These are phyloP conservation scores for Nyssa sinensis DNA, from an alignment of 148 eudicot genomes.

Conservation along the genomic window DNA sequence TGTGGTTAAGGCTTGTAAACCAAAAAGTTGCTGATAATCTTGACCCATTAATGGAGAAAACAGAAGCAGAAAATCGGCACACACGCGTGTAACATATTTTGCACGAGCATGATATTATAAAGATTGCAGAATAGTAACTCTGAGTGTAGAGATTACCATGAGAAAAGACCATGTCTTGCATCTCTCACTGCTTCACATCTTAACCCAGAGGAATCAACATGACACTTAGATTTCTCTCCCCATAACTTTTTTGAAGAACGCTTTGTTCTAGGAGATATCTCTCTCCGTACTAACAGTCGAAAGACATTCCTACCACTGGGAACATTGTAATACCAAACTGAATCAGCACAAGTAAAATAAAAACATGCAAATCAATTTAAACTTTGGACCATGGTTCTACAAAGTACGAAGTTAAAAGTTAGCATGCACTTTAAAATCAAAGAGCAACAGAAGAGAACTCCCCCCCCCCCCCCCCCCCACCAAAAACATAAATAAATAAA, in stretches of 20 bases:
- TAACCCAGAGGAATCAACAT: slow-evolving; percentile 30
- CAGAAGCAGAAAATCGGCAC: too few relatives aligned
- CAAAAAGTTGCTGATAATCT: background rate
- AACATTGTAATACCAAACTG: slow-evolving; percentile 14
- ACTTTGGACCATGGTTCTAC: background rate
- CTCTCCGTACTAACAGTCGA: slow-evolving; percentile 72
- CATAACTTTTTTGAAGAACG: slow-evolving; percentile 50
- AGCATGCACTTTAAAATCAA: background rate
- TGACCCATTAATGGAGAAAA: background rate
- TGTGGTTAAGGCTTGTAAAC: background rate
- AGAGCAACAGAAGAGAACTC: too few relatives aligned
- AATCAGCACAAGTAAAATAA: slow-evolving; percentile 6
- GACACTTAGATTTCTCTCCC: slow-evolving; percentile 38
- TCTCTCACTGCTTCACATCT: slow-evolving; percentile 54
- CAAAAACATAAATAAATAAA: too few relatives aligned
- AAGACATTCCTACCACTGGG: slow-evolving; percentile 57
- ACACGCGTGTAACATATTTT: too few relatives aligned
- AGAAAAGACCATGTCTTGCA: slow-evolving; percentile 64
- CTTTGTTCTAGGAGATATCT: slow-evolving; percentile 65
- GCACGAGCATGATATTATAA: background rate
- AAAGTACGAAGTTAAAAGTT: background rate
- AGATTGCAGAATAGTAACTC: background rate
- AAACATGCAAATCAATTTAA: background rate
- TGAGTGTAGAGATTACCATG: slow-evolving; percentile 57
- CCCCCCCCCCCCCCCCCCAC: too few relatives aligned